Conservation (phyloP, 2,329 filamentous ascomycete species). For the Aschersonia sp. region DNA sequence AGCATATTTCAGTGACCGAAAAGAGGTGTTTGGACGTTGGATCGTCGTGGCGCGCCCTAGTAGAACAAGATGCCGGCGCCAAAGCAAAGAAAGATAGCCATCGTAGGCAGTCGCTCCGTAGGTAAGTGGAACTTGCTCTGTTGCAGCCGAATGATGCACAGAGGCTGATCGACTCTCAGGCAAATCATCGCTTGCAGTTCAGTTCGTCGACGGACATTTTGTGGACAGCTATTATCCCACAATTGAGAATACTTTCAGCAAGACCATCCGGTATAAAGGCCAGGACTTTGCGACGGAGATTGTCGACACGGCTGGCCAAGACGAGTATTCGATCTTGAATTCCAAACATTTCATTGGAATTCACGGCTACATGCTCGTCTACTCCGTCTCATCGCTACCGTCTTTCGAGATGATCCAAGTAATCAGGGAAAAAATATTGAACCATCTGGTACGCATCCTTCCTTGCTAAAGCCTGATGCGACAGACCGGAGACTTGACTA, state of each 20-base stretch:
- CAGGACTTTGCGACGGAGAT: constrained; percentile 95
- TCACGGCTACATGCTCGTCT: constrained; percentile 96
- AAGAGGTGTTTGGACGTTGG: too few species aligned
- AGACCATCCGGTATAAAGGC: constrained; percentile 81
- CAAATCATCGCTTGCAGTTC: constrained; percentile 93
- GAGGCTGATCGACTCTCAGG: constrained; percentile 34
- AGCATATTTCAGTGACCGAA: too few species aligned
- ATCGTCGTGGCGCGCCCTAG: neutral
- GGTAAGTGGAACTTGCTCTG: constrained; percentile 21
- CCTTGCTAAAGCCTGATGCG: neutral
- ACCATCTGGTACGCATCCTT: constrained; percentile 61
- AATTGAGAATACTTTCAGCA: constrained; percentile 97
- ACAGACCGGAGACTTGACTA: too few species aligned
- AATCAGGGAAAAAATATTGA: constrained; percentile 92
- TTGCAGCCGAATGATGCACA: neutral
- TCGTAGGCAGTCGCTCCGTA: constrained; percentile 87
- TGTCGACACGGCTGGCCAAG: constrained; percentile 95
- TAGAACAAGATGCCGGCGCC: constrained; percentile 43
- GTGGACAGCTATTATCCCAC: constrained; percentile 99
- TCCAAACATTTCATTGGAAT: constrained; percentile 99
- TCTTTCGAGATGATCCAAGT: constrained; percentile 97
- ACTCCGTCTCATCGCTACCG: constrained; percentile 86
- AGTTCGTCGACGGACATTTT: constrained; percentile 94
- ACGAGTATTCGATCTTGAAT: constrained; percentile 97
- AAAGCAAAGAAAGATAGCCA: constrained; percentile 90